Evolutionary conservation across 192 early-diverging fungal genomes (phyloP).

Genomic region (Backusella tarrabulga): DNA sequence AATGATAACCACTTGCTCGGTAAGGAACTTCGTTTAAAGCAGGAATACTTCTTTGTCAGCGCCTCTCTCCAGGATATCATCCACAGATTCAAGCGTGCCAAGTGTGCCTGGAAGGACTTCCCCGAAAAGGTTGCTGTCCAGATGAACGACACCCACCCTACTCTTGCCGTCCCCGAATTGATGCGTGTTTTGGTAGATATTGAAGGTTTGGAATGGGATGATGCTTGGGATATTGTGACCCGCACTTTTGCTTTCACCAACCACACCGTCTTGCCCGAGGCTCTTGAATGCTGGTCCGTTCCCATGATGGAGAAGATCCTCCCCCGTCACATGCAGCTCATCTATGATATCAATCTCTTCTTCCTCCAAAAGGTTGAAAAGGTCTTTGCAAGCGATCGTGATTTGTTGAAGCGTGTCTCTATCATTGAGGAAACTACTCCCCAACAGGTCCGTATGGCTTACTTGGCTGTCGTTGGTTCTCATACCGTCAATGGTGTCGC

Average conservation of each 20-base stretch:
- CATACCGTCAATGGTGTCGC: conserved; percentile 98
- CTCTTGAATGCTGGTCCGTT: conserved; percentile 97
- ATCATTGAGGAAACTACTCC: conserved; percentile 93
- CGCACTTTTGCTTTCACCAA: conserved; percentile 97
- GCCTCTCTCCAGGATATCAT: conserved; percentile 89
- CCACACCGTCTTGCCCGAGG: conserved; percentile 98
- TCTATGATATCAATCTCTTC: conserved; percentile 99
- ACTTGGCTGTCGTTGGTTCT: conserved; percentile 89
- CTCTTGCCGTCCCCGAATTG: conserved; percentile 90
- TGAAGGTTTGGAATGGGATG: conserved; percentile 90
- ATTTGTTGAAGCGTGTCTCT: conserved; percentile 80
- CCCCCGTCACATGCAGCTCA: conserved; percentile 97
- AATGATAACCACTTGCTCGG: conserved; percentile 98
- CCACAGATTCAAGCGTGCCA: conserved; percentile 91
- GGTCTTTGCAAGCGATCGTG: conserved; percentile 83
- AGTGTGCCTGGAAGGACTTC: conserved; percentile 83
- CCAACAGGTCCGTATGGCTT: conserved; percentile 98
- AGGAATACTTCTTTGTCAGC: conserved; percentile 96
- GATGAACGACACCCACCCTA: conserved; percentile 98
- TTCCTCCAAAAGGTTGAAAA: conserved; percentile 95
- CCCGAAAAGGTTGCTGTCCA: conserved; percentile 94
- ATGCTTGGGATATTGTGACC: conserved; percentile 90
- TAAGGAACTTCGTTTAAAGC: conserved; percentile 95
- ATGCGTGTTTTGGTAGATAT: conserved; percentile 92
- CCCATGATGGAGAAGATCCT: conserved; percentile 90